These are phyloP conservation scores for Podospora fimiseda DNA, from an alignment of 495 filamentous ascomycete species.

Conservation along the genomic window DNA sequence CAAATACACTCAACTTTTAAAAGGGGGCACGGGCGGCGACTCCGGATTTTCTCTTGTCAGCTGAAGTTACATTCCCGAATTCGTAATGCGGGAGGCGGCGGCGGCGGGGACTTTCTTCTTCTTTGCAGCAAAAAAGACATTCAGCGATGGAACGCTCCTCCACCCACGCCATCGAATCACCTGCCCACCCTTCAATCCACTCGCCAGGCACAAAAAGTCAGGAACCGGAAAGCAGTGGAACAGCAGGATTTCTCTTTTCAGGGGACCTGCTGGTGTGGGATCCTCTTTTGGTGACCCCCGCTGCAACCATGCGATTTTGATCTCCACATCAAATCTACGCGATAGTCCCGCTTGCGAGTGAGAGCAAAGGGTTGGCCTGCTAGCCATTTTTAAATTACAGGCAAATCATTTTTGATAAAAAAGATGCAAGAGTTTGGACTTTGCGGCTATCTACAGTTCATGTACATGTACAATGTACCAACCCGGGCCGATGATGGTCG, in stretches of 20 bases:
- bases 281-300: background rate
- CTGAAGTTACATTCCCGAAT: constrained; percentile 2
- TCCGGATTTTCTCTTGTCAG: background rate
- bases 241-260: background rate
- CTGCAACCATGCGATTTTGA: constrained; percentile 4
- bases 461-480: too few species aligned
- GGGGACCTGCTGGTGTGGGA: too few species aligned
- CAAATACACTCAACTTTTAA: background rate
- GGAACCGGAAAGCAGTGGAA: background rate
- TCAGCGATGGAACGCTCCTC: constrained; percentile 5
- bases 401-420: too few species aligned
- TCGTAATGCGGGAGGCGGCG: constrained; percentile 5
- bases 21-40: constrained; percentile 1
- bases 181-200: background rate
- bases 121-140: background rate
- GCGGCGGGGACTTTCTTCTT: constrained; percentile 3
- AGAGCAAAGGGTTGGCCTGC: background rate
- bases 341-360: background rate
- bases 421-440: too few species aligned
- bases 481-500: too few species aligned
- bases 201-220: background rate
- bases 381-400: constrained; percentile 1
- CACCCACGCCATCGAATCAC: background rate
- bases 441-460: too few species aligned
- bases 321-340: background rate